A percentile compares a stretch with the other conserved stretches of the same genome.
These are phyloP conservation scores for Acer yangbiense DNA, from an alignment of 345 rosid species.

Conservation along the genomic window DNA sequence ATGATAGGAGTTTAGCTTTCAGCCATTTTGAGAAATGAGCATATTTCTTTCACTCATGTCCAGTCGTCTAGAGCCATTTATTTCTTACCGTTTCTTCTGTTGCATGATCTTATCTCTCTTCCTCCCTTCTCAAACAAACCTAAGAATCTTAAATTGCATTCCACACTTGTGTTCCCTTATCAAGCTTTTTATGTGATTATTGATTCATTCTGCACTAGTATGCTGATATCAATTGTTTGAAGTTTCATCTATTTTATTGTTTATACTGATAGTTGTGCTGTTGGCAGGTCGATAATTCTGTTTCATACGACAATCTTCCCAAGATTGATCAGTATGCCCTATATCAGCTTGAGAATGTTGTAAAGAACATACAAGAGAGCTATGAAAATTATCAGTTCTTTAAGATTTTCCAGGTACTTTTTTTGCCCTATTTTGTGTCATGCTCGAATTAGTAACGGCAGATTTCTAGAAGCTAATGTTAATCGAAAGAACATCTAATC, in stretches of 20 bases:
- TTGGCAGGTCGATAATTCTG: conserved; percentile 72
- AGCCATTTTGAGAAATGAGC: not conserved
- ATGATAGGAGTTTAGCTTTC: not conserved
- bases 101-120: not conserved
- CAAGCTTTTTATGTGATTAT: not conserved
- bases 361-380: conserved; percentile 64
- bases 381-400: conserved; percentile 87
- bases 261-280: conserved; percentile 18
- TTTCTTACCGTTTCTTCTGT: not conserved
- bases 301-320: conserved; percentile 76
- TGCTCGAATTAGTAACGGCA: not conserved
- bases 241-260: conserved; percentile 4
- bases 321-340: conserved; percentile 88
- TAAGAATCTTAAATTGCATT: conserved; percentile 11
- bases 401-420: conserved; percentile 84
- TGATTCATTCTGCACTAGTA: not conserved
- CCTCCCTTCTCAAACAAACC: not conserved
- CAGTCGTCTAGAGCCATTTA: not conserved
- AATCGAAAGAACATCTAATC: conserved; percentile 1
- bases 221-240: not conserved
- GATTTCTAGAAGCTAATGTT: conserved; percentile 2
- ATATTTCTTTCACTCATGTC: not conserved
- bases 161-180: not conserved
- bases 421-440: not conserved
- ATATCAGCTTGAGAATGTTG: conserved; percentile 86